phyloP scores from a whole-genome alignment of 148 eudicot genomes.

The Rhododendron simsii region DNA sequence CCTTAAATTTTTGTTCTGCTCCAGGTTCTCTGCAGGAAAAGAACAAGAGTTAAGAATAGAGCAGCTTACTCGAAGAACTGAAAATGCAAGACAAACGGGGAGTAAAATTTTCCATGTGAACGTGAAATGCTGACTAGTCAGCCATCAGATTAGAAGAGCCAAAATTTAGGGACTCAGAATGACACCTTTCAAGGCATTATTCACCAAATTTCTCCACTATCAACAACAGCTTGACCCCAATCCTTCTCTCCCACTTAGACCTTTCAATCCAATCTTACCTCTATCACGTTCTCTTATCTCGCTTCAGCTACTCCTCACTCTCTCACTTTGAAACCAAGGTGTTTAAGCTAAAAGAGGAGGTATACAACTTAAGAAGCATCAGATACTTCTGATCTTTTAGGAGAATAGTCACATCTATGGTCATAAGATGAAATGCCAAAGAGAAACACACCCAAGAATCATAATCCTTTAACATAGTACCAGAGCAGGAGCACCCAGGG shows the following conservation, averaged over 20 bases:
- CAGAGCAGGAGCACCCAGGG: not conserved
- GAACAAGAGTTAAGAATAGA: conserved; percentile 4
- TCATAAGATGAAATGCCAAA: too few relatives aligned
- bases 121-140: not conserved
- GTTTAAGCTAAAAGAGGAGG: not conserved
- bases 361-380: too few relatives aligned
- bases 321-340: not conserved
- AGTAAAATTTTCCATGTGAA: not conserved
- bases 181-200: not conserved
- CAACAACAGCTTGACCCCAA: not conserved
- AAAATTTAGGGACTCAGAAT: not conserved
- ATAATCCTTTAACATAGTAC: not conserved
- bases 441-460: not conserved
- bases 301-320: not conserved
- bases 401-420: too few relatives aligned
- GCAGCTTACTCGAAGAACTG: not conserved
- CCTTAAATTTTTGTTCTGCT: conserved; percentile 89
- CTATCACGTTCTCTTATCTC: not conserved
- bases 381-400: too few relatives aligned
- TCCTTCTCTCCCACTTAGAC: not conserved
- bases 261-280: not conserved
- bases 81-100: not conserved
- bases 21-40: conserved; percentile 73
- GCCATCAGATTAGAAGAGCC: not conserved
- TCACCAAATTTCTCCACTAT: not conserved